Evolutionary conservation across 345 rosid species (phyloP).

Genomic region (Corchorus capsularis): DNA sequence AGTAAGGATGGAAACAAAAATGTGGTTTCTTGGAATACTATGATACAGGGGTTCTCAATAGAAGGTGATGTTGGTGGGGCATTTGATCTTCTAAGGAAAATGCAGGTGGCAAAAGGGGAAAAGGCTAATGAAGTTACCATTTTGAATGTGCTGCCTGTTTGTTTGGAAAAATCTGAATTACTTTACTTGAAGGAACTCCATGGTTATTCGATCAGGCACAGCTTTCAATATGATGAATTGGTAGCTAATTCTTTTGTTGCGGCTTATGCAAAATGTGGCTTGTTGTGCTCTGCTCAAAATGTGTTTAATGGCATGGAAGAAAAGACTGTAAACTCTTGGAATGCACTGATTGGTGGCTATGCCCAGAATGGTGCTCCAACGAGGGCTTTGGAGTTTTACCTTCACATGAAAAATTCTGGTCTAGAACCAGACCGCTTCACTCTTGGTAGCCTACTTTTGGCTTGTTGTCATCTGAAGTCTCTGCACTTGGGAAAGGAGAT

Average conservation of each 20-base stretch:
- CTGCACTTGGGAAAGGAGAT: conserved; percentile 47
- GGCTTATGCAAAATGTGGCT: conserved; percentile 61
- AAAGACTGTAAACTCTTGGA: conserved; percentile 67
- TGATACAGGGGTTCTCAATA: conserved; percentile 48
- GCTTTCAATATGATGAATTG: conserved; percentile 42
- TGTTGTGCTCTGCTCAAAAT: conserved; percentile 22
- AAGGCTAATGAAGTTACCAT: conserved; percentile 52
- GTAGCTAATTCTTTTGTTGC: conserved; percentile 61
- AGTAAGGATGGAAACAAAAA: conserved; percentile 39
- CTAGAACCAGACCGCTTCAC: conserved; percentile 54
- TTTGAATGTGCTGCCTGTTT: conserved; percentile 49
- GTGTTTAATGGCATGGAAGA: conserved; percentile 39
- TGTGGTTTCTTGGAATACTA: conserved; percentile 67
- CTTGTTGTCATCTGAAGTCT: conserved; percentile 49
- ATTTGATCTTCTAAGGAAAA: conserved; percentile 45
- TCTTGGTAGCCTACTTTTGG: conserved; percentile 56
- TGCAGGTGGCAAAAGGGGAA: conserved; percentile 38
- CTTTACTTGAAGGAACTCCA: conserved; percentile 63
- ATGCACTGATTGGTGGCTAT: conserved; percentile 60
- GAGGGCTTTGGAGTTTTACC: conserved; percentile 43
- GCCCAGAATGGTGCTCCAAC: conserved; percentile 55
- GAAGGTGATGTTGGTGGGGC: conserved; percentile 38
- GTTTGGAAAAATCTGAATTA: conserved; percentile 39
- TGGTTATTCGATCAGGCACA: conserved; percentile 51
- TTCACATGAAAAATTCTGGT: conserved; percentile 46